Conservation (phyloP, 2,329 filamentous ascomycete species). For the Dactylellina cionopaga region DNA sequence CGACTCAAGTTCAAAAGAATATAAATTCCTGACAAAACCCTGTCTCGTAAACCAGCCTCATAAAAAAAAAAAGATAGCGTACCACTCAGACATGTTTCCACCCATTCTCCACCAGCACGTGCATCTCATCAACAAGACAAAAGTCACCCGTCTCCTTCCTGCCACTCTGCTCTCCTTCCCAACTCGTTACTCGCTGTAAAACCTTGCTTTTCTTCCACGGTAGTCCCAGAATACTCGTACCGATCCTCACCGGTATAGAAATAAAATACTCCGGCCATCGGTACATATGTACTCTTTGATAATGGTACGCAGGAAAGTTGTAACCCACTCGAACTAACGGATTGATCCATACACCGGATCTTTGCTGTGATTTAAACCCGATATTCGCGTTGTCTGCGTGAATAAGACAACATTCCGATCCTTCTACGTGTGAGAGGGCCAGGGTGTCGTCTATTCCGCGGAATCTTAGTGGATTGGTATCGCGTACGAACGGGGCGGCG, state of each 20-base stretch:
- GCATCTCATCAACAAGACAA: slow-evolving; percentile 72
- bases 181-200: slow-evolving; percentile 60
- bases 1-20: too few relatives aligned
- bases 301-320: slow-evolving; percentile 67
- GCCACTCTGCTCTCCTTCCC: slow-evolving; percentile 63
- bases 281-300: slow-evolving; percentile 55
- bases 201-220: slow-evolving; percentile 61
- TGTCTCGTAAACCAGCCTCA: too few relatives aligned
- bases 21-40: too few relatives aligned
- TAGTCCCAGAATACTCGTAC: slow-evolving; percentile 59
- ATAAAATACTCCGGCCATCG: slow-evolving; percentile 65
- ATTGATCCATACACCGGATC: slow-evolving; percentile 73
- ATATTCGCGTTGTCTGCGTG: slow-evolving; percentile 75
- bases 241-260: slow-evolving; percentile 62
- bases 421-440: slow-evolving; percentile 73
- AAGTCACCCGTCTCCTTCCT: slow-evolving; percentile 58
- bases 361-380: slow-evolving; percentile 21
- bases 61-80: too few relatives aligned
- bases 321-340: slow-evolving; percentile 76
- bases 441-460: slow-evolving; percentile 73
- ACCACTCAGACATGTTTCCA: slow-evolving; percentile 68
- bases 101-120: slow-evolving; percentile 68
- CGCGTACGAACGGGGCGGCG: slow-evolving; percentile 66
- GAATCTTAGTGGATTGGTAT: slow-evolving; percentile 66
- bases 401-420: slow-evolving; percentile 81